Percentiles rank a stretch among this genome's conserved stretches.
Evolutionary conservation across 139 green algal genomes (phyloP).

Genomic region (Limnomonas spitsbergensis): DNA sequence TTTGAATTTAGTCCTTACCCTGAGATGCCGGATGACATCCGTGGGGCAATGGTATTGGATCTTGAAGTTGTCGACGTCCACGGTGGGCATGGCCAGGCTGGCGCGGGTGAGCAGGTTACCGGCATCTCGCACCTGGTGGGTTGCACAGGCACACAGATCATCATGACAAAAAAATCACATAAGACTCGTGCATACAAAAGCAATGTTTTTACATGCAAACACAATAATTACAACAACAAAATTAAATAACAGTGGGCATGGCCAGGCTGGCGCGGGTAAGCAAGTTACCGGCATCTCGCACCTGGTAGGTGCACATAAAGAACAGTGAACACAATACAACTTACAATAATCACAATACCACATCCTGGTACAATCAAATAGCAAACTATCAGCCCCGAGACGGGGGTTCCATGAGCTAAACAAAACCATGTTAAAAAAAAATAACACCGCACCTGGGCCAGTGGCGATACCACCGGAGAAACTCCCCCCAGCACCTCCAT

Average conservation of each 20-base stretch:
- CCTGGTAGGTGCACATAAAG: too few species aligned
- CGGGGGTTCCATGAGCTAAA: too few species aligned
- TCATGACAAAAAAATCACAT: too few species aligned
- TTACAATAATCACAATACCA: too few species aligned
- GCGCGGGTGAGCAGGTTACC: slow-evolving; percentile 71
- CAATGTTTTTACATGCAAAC: not conserved
- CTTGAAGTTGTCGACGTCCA: slow-evolving; percentile 67
- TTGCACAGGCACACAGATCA: not conserved
- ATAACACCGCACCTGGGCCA: slow-evolving; percentile 54
- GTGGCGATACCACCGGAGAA: slow-evolving; percentile 61
- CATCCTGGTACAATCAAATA: too few species aligned
- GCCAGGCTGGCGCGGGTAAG: slow-evolving; percentile 60
- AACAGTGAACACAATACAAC: too few species aligned
- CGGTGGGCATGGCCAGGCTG: slow-evolving; percentile 60
- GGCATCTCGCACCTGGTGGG: slow-evolving; percentile 61
- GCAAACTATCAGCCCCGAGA: too few species aligned
- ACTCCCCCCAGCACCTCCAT: slow-evolving; percentile 68
- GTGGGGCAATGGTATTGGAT: slow-evolving; percentile 40
- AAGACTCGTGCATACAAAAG: not conserved
- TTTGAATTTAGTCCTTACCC: slow-evolving; percentile 9
- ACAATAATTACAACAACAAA: too few species aligned
- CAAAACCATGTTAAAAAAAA: too few species aligned
- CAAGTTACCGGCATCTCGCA: slow-evolving; percentile 73
- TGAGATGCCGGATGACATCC: slow-evolving; percentile 59
- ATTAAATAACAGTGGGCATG: slow-evolving; percentile 72